Evolutionary conservation across 306 rosid genomes (phyloP).

Genomic region (Mimosa pudica): DNA sequence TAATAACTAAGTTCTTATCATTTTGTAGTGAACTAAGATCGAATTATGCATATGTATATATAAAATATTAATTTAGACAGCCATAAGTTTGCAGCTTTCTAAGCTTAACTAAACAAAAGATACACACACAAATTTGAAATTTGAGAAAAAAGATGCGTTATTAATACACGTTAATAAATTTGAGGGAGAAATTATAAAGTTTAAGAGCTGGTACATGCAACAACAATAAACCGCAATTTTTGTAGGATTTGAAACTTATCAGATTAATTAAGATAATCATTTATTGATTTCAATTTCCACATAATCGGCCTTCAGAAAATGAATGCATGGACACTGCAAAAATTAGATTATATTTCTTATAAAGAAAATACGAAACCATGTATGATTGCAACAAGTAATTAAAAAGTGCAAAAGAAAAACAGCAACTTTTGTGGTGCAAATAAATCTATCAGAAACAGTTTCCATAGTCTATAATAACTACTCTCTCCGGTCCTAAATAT

Average conservation of each 20-base stretch:
- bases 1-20: neutral
- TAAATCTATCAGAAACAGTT: neutral
- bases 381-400: neutral
- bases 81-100: neutral
- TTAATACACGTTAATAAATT: neutral
- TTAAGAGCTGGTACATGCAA: neutral
- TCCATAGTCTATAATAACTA: neutral
- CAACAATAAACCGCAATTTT: neutral
- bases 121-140: neutral
- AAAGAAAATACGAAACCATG: neutral
- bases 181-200: neutral
- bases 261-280: neutral
- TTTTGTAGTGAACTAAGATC: neutral
- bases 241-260: neutral
- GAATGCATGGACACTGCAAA: neutral
- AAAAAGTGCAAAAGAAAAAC: neutral
- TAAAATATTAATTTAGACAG: neutral
- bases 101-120: neutral
- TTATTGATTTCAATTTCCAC: neutral
- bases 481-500: too few species aligned
- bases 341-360: neutral
- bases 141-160: neutral
- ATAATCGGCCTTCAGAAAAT: neutral
- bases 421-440: neutral
- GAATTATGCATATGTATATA: neutral